Conservation (phyloP, 179 eudicot genomes). For the Silene vulgaris region DNA sequence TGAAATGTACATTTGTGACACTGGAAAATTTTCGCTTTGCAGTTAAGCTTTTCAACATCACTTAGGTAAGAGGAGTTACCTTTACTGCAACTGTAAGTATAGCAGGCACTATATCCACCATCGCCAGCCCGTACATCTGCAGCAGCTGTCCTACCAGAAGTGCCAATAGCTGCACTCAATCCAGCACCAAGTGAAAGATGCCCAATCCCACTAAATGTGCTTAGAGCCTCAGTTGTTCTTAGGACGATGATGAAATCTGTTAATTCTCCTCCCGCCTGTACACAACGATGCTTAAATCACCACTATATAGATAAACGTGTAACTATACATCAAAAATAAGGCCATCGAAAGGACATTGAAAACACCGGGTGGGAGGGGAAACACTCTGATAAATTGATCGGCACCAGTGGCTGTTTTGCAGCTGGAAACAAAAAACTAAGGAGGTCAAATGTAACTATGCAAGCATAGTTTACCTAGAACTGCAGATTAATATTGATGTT, state of each 20-base stretch:
- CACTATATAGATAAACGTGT: not conserved
- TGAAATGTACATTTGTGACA: too few relatives aligned
- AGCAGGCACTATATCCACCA: conserved; percentile 62
- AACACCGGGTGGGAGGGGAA: too few relatives aligned
- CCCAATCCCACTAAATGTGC: conserved; percentile 48
- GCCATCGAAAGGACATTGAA: not conserved
- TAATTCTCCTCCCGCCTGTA: conserved; percentile 73
- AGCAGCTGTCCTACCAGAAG: conserved; percentile 56
- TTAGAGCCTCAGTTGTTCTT: conserved; percentile 58
- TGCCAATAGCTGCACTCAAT: conserved; percentile 66
- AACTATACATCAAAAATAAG: not conserved
- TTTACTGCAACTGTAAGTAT: conserved; percentile 79
- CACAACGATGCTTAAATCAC: not conserved
- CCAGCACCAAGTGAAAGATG: conserved; percentile 72
- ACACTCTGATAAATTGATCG: too few relatives aligned
- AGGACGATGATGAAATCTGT: conserved; percentile 56
- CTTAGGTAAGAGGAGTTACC: conserved; percentile 30
- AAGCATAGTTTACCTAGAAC: too few relatives aligned
- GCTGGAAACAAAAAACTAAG: too few relatives aligned
- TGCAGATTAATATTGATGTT: too few relatives aligned
- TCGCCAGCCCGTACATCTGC: conserved; percentile 66
- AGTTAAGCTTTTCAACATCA: not conserved
- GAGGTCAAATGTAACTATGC: too few relatives aligned
- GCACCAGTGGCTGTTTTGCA: too few relatives aligned
- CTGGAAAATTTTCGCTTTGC: too few relatives aligned